Evolutionary conservation across 345 rosid genomes (phyloP).

Genomic region (Kandelia obovata): DNA sequence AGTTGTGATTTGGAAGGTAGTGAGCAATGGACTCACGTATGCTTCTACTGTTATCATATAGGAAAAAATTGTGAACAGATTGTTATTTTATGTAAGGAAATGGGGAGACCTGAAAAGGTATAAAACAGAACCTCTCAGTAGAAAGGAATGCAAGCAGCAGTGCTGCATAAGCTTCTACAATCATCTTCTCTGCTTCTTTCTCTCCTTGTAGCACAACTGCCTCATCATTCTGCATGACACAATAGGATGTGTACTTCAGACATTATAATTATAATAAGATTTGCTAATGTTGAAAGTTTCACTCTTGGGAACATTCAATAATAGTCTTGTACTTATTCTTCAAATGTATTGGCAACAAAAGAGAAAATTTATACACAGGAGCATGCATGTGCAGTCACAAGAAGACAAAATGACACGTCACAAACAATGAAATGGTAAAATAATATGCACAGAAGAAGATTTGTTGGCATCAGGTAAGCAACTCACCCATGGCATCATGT

Average conservation of each 20-base stretch:
- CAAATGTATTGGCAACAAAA: background rate
- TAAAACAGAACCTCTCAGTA: conserved; percentile 64
- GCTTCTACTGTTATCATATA: conserved; percentile 52
- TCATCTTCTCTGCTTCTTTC: conserved; percentile 98
- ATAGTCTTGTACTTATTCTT: background rate
- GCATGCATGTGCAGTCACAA: background rate
- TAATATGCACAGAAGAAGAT: background rate
- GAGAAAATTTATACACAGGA: background rate
- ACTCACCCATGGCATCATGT: conserved; percentile 61
- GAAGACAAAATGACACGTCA: background rate
- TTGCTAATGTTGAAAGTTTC: background rate
- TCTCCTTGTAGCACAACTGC: conserved; percentile 79
- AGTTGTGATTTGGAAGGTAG: conserved; percentile 65
- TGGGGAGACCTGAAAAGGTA: background rate
- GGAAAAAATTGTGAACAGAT: background rate
- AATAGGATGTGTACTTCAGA: background rate
- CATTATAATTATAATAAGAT: background rate
- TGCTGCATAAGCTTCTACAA: conserved; percentile 95
- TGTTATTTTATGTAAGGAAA: background rate
- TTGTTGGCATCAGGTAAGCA: background rate
- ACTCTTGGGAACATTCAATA: background rate
- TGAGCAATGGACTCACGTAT: conserved; percentile 71
- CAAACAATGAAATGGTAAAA: background rate
- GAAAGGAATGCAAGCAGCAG: conserved; percentile 95
- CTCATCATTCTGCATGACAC: conserved; percentile 54